Evolutionary conservation across 2,329 filamentous ascomycete species (phyloP), one percentile per base, ranked within the genome.

Genomic region (Emmonsiellopsis sp.): DNA sequence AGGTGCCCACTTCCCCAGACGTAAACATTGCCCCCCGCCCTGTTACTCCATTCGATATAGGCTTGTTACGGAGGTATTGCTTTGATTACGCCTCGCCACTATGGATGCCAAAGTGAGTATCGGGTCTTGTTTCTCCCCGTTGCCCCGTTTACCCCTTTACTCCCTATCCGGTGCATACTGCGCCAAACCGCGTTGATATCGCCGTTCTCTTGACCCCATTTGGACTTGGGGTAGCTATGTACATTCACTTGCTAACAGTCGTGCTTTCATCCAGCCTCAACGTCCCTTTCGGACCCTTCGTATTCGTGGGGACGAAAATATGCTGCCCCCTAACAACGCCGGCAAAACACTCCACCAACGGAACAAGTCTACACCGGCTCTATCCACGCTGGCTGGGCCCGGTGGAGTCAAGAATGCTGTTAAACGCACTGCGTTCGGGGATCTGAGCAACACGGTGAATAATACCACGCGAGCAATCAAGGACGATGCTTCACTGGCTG

Each of bases 391-490:
- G 55, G 67, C 78, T 56, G 74, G 78, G 57, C 77, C 75, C 49
- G 77, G 74, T 54, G 77, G 75, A 40, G 70, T 84, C 59, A 88
- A 85, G 69, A 78, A 78, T 52, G 77, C 81, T 54, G 77, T 84
- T 53, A 93, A 91, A 74, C 84, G 90, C 60, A 83, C 84, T 57
- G 88, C 83, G 10, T 90, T 94, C 70, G 87, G 82, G 49, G 90
- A 95, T 67, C 80, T 93, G 57, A 93, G 87, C 76, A 92, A 91
- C 65, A 83, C 76, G 41, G 70, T 66, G 37, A 72, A 72, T 57
- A 26, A 26, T 49, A 57, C 63, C 34, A 55, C 67, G 34, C 66
- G 68, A 15, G 61, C 64, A 3, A 70, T 66, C 50, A 79, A 81
- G 61, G 83, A 86, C 67, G 83, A 86, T 62, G 75, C 74, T 38